Conservation (phyloP, 805 yeast species). For the Nakazawaea populi region DNA sequence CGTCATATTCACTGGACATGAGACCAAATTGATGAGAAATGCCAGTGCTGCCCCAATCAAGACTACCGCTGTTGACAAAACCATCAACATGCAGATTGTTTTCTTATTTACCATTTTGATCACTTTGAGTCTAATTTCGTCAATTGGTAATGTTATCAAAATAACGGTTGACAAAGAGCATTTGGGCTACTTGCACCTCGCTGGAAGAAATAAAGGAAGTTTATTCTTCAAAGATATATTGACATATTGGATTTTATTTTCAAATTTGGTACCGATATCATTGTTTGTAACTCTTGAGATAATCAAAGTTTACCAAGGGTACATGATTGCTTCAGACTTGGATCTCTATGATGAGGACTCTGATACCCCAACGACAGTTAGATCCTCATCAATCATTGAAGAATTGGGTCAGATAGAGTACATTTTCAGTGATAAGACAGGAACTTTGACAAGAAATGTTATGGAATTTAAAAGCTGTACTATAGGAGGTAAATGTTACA, state of each 20-base stretch:
- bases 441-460: slow-evolving; percentile 90
- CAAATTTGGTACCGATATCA: slow-evolving; percentile 96
- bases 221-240: slow-evolving; percentile 81
- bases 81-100: slow-evolving; percentile 86
- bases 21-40: slow-evolving; percentile 95
- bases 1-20: slow-evolving; percentile 96
- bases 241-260: slow-evolving; percentile 94
- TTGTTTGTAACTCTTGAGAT: slow-evolving; percentile 94
- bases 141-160: slow-evolving; percentile 82
- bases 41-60: slow-evolving; percentile 99
- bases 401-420: slow-evolving; percentile 96
- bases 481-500: slow-evolving; percentile 87
- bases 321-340: slow-evolving; percentile 86
- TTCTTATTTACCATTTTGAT: slow-evolving; percentile 81
- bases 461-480: slow-evolving; percentile 96
- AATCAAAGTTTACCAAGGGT: slow-evolving; percentile 93
- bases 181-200: slow-evolving; percentile 62
- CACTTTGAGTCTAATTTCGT: slow-evolving; percentile 69
- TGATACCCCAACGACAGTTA: slow-evolving; percentile 91
- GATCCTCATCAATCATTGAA: slow-evolving; percentile 94
- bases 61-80: slow-evolving; percentile 93
- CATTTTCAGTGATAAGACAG: slow-evolving; percentile 95
- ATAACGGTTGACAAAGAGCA: slow-evolving; percentile 44
- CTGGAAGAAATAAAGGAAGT: slow-evolving; percentile 59
- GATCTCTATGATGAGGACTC: slow-evolving; percentile 85